Evolutionary conservation across 345 rosid species (phyloP), one percentile per base, ranked within the genome.

Genomic region (Eucalyptus lansdowneana): DNA sequence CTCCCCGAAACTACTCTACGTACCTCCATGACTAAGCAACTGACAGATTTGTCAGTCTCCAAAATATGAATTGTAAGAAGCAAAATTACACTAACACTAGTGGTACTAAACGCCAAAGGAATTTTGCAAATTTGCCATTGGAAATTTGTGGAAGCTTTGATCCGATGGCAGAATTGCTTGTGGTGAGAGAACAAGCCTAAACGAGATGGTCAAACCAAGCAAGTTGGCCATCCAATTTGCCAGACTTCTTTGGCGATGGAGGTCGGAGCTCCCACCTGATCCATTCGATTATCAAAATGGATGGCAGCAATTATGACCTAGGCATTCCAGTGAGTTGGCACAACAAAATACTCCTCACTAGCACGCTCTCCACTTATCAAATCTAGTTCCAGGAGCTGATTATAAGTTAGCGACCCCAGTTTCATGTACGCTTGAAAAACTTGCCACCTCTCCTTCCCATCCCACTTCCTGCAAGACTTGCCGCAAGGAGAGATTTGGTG

Each of bases 391-490:
- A 22, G 85, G 85, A 76, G 85, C 29, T 34, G 45, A 56, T 56
- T 86, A 86, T 86, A 40, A 86, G 56, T 86, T 51, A 86, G 42
- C 9, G 9, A 76, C 29, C 87, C 8, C 47, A 37, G 24, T 67
- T 58, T 90, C 89, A 90, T 22, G 89, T 14, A 91, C 94, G 94
- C 93, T 91, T 95, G 97, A 97, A 96, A 91, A 96, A 94, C 88
- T 93, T 97, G 47, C 95, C 91, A 10, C 99, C 99, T 91, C 93
- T 97, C 31, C 85, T 93, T 53, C 99, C 97, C 93, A 98, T 92
- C 60, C 96, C 98, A 25, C 94, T 94, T 83, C 93, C 98, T 22
- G 50, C 89, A 83, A 98, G 98, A 88, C 94, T 93, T 80, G 94
- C 91, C 37, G 90, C 92, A 22, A 96, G 95, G 87, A 94, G 96